Conservation (phyloP, 106 monocot species). For the Amphibolis antarctica region DNA sequence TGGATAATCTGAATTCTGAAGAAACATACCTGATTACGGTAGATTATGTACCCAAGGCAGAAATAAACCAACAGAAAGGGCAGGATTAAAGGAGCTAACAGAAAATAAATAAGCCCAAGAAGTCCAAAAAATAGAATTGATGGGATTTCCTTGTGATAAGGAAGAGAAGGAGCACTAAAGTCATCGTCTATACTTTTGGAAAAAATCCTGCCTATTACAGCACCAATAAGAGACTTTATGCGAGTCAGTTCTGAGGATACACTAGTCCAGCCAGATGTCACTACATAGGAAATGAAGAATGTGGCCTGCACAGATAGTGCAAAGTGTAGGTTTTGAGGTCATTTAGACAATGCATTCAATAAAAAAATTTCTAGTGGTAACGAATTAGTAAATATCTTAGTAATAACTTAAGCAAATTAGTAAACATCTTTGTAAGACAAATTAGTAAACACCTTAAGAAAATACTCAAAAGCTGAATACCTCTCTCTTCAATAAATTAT, state of each 20-base stretch:
- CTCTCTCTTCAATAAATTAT: no score
- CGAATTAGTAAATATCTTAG: no score
- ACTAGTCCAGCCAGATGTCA: conserved; percentile 93
- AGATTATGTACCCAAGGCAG: conserved; percentile 78
- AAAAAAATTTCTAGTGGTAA: no score
- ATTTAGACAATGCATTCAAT: no score
- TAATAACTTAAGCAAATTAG: no score
- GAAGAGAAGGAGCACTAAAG: conserved; percentile 43
- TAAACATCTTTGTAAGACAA: no score
- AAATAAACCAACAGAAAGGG: conserved; percentile 89
- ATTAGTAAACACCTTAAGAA: no score
- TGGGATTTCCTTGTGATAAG: conserved; percentile 85
- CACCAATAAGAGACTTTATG: conserved; percentile 37
- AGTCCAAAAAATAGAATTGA: conserved; percentile 69
- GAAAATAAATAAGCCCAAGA: conserved; percentile 70
- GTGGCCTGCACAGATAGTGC: conserved; percentile 41
- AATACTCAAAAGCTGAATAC: no score
- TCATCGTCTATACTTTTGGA: conserved; percentile 28
- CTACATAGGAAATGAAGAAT: conserved; percentile 88
- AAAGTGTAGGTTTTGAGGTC: not conserved
- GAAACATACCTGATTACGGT: conserved; percentile 74
- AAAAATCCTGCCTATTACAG: conserved; percentile 35
- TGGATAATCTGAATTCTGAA: not conserved
- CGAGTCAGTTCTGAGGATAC: conserved; percentile 60
- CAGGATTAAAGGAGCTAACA: conserved; percentile 78